Conservation (phyloP, 2,329 filamentous ascomycete genomes). For the Claviceps digitariae region DNA sequence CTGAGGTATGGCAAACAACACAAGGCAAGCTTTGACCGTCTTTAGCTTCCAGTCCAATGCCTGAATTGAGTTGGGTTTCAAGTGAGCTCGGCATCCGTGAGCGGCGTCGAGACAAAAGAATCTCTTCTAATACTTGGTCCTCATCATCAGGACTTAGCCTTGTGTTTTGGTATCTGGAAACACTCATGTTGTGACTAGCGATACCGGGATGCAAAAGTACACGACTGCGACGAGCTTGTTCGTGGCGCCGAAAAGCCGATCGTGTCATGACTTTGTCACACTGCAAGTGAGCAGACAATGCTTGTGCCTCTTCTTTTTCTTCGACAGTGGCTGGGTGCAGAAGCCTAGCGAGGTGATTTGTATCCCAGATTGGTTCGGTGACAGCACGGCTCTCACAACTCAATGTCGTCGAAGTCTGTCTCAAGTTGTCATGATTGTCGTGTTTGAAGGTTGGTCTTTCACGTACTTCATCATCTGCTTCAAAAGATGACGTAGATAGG, state of each 20-base stretch:
- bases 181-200: constrained; percentile 7
- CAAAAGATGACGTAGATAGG: constrained; percentile 42
- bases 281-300: constrained; percentile 67
- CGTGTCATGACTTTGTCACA: constrained; percentile 66
- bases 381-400: constrained; percentile 42
- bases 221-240: constrained; percentile 55
- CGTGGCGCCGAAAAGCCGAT: constrained; percentile 55
- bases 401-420: constrained; percentile 48
- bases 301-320: constrained; percentile 66
- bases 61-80: not conserved
- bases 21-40: constrained; percentile 66
- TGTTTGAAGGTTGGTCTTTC: constrained; percentile 33
- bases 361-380: constrained; percentile 48
- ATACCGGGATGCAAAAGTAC: constrained; percentile 31
- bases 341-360: constrained; percentile 60
- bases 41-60: constrained; percentile 39
- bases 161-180: constrained; percentile 10
- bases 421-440: constrained; percentile 57
- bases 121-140: constrained; percentile 45
- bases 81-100: not conserved
- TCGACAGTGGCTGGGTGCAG: constrained; percentile 68
- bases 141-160: constrained; percentile 41
- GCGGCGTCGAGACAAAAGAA: constrained; percentile 40
- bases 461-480: constrained; percentile 27
- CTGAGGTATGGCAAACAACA: constrained; percentile 81